These are phyloP conservation scores for Ziziphus jujuba DNA, from an alignment of 306 rosid genomes.

Conservation along the genomic window DNA sequence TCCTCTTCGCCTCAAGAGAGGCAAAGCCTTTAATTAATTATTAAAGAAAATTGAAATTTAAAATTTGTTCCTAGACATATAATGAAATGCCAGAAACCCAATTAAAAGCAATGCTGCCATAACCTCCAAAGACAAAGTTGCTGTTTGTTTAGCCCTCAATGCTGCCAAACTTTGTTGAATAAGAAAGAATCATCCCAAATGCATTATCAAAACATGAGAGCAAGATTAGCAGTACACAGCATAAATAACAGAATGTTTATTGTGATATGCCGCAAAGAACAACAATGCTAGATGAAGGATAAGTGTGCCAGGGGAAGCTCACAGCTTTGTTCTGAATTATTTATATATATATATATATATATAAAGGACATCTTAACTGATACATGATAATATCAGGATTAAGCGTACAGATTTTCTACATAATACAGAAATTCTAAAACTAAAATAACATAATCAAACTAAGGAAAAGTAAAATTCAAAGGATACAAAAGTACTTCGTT, in stretches of 20 bases:
- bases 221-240: not conserved
- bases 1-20: slow-evolving; percentile 87
- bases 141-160: not conserved
- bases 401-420: not conserved
- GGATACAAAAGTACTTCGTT: slow-evolving; percentile 95
- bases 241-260: not conserved
- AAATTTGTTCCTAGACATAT: slow-evolving; percentile 4
- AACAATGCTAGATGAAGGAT: slow-evolving; percentile 1
- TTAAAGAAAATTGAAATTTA: slow-evolving; percentile 44
- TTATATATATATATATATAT: too few relatives aligned
- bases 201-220: slow-evolving; percentile 2
- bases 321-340: not conserved
- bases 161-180: not conserved
- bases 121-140: not conserved
- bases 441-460: slow-evolving; percentile 7
- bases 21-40: slow-evolving; percentile 74
- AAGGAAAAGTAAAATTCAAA: slow-evolving; percentile 8
- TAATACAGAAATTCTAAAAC: slow-evolving; percentile 2
- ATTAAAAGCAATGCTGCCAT: not conserved
- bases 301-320: slow-evolving; percentile 13
- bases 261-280: not conserved
- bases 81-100: not conserved
- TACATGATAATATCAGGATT: not conserved
- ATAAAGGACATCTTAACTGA: too few relatives aligned
- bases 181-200: not conserved